Percentiles rank a stretch among this genome's conserved stretches.
Conservation (phyloP, 768 basidiomycete species). For the Serendipita vermifera region DNA sequence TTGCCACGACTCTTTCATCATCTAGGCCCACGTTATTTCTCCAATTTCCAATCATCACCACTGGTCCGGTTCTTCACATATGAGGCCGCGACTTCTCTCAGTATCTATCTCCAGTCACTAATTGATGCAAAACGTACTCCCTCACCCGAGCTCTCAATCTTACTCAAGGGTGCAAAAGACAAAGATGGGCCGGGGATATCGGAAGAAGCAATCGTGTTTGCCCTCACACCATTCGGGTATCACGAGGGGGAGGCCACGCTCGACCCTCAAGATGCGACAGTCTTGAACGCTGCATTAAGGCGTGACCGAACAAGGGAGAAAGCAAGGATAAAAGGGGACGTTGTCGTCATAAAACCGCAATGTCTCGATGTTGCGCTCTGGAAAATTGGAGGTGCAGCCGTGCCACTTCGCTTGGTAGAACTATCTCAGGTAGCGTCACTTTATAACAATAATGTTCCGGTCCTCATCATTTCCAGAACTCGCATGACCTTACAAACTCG, state of each 20-base stretch:
- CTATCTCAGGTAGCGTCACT: conserved; percentile 44
- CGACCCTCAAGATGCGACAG: not conserved
- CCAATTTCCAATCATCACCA: conserved; percentile 58
- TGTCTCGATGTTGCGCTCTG: conserved; percentile 65
- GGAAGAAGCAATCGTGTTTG: conserved; percentile 16
- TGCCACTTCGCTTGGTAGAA: conserved; percentile 61
- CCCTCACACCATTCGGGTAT: conserved; percentile 14
- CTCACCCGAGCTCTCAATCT: conserved; percentile 23
- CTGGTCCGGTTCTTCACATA: conserved; percentile 71
- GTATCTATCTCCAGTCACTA: conserved; percentile 52
- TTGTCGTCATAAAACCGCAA: conserved; percentile 44
- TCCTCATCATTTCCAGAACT: conserved; percentile 33
- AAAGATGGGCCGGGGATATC: conserved; percentile 24
- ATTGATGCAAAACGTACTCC: conserved; percentile 14
- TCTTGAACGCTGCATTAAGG: not conserved
- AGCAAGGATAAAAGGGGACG: conserved; percentile 32
- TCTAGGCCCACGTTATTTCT: conserved; percentile 65
- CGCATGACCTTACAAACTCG: conserved; percentile 63
- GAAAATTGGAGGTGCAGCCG: conserved; percentile 70
- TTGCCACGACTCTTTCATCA: conserved; percentile 64
- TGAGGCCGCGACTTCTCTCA: conserved; percentile 70
- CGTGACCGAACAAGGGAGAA: not conserved
- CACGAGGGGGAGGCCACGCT: not conserved
- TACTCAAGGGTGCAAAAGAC: conserved; percentile 41
- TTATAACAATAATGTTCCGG: not conserved